These are phyloP conservation scores for Paramecium sexaurelia DNA, from an alignment of 73 alveolate species.

Conservation along the genomic window DNA sequence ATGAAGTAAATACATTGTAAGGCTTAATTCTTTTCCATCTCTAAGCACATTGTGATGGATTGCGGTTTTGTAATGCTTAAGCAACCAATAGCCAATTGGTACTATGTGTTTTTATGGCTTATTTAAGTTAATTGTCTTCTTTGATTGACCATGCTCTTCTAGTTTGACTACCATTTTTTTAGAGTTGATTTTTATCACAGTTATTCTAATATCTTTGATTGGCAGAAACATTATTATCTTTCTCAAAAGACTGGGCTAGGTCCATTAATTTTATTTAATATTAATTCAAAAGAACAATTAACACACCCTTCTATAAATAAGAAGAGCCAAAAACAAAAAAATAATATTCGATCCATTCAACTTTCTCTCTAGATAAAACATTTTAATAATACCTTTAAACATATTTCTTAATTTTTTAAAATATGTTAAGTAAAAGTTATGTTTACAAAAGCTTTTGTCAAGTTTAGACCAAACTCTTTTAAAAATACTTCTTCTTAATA, in stretches of 20 bases:
- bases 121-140: background rate
- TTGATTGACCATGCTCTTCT: background rate
- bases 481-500: background rate
- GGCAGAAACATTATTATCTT: background rate
- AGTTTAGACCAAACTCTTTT: background rate
- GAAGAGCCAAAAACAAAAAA: background rate
- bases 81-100: constrained; percentile 36
- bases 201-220: background rate
- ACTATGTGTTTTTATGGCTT: background rate
- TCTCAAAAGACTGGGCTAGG: background rate
- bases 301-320: background rate
- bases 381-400: background rate
- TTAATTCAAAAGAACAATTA: background rate
- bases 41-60: constrained; percentile 57
- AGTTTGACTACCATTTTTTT: background rate
- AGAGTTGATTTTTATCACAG: background rate
- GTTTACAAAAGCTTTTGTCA: background rate
- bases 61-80: background rate
- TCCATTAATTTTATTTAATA: background rate
- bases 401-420: background rate
- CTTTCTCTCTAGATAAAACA: background rate
- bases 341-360: background rate
- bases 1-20: background rate
- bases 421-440: background rate
- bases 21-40: constrained; percentile 61